A percentile compares a stretch with the other conserved stretches of the same genome.
Evolutionary conservation across 345 rosid species (phyloP).

Genomic region (Balakata baccata): DNA sequence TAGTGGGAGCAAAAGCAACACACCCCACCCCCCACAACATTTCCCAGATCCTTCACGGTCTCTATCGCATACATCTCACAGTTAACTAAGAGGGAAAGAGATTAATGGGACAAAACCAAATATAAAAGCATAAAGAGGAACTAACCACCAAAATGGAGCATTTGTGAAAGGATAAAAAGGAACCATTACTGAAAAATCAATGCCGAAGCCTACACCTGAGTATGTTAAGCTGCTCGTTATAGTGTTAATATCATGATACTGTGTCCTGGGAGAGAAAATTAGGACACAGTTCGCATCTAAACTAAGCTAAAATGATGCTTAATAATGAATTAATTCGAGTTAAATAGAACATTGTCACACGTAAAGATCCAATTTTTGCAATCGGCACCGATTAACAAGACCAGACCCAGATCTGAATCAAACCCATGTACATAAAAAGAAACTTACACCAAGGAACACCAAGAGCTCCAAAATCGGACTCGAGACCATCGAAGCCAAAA

Average conservation of each 20-base stretch:
- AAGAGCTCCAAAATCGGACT: constrained; percentile 81
- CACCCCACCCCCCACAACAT: too few species aligned
- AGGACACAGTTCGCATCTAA: background rate
- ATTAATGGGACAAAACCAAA: too few species aligned
- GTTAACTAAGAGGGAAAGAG: too few species aligned
- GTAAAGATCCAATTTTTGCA: constrained; percentile 1
- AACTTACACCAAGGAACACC: constrained; percentile 99
- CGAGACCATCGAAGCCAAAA: constrained; percentile 71
- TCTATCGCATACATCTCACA: background rate
- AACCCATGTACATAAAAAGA: background rate
- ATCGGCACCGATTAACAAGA: background rate
- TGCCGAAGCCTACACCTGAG: background rate
- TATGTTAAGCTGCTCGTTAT: background rate
- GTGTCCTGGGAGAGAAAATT: background rate
- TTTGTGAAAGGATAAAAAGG: too few species aligned
- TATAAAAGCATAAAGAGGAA: too few species aligned
- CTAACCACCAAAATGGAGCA: too few species aligned
- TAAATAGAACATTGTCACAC: background rate
- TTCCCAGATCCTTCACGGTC: background rate
- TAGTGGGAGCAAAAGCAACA: too few species aligned
- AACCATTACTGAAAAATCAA: background rate
- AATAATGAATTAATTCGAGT: background rate
- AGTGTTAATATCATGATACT: background rate
- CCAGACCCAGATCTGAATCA: constrained; percentile 18
- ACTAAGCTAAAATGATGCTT: background rate